Evolutionary conservation across 306 rosid genomes (phyloP), one percentile per base, ranked within the genome.

Genomic region (Lathyrus aphaca): DNA sequence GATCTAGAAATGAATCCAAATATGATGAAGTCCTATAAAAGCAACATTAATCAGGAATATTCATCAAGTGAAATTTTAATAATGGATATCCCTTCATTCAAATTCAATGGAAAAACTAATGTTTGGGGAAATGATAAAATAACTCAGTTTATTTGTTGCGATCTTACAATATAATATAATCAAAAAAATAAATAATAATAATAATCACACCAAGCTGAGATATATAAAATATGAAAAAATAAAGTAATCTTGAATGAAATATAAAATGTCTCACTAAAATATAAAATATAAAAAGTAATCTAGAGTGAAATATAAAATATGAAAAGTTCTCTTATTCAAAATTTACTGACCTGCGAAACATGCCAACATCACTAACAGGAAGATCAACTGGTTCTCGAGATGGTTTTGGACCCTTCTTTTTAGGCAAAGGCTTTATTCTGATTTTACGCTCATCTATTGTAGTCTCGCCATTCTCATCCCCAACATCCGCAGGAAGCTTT

Each of bases 401-500:
- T 54, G 92, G 87, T 64, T 80, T 85, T 4, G 85, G 69, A 73
- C 60, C 66, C 58, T 50, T 74, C 64, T 82, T 86, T 80, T 88
- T 88, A 44, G 97, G 99, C 85, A 94, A 87, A 70, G 95, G 84
- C 79, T 87, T 88, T 81, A 94, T 94, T 82, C 99, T 86, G 86
- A 94, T 94, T 86, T 94, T 94, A 51, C 99, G 96, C 76, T 91
- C 99, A 68, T 91, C 95, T 69, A 94, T 84, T 75, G 83, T 78
- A 6, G 97, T 94, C 87, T 94, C 99, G 8, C 99, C 99, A 80
- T 94, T 94, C 77, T 94, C 99, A 88, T 94, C 99, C 73, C 99
- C 99, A 70, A 94, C 96, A 80, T 94, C 99, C 62, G 96, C 91
- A 64, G 99, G 99, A 84, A 94, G 96, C 81, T 89, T 94, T 39